Percentiles rank a stretch among this genome's conserved stretches.
Conservation (phyloP, 441 rosid species). For the Euphorbia celastroides region DNA sequence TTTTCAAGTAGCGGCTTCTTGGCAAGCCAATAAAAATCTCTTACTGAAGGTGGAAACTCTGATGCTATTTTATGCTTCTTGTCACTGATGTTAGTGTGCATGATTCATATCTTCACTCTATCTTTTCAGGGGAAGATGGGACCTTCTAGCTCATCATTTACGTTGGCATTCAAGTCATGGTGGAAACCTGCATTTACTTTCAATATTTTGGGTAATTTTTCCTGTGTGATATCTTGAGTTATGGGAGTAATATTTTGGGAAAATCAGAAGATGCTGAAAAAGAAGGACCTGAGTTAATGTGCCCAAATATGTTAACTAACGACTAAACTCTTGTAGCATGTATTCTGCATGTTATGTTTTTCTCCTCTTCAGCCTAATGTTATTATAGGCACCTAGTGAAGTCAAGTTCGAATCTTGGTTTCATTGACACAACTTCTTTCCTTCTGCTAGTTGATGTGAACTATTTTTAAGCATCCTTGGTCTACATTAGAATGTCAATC, state of each 20-base stretch:
- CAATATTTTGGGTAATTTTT: constrained; percentile 61
- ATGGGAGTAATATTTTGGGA: neutral
- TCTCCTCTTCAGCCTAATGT: neutral
- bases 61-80: constrained; percentile 2
- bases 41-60: constrained; percentile 56
- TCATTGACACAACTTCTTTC: neutral
- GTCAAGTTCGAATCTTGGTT: neutral
- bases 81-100: neutral
- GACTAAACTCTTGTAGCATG: neutral
- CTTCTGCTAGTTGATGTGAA: neutral
- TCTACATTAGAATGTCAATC: neutral
- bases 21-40: constrained; percentile 97
- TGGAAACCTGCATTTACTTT: constrained; percentile 93
- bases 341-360: neutral
- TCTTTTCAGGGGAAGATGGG: constrained; percentile 79
- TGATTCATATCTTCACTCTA: neutral
- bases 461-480: neutral
- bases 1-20: constrained; percentile 88
- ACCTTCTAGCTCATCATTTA: constrained; percentile 66
- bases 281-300: neutral
- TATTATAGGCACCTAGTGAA: neutral
- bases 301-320: neutral
- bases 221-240: neutral
- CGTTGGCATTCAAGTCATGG: constrained; percentile 93
- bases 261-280: neutral